These are phyloP conservation scores for Sporisorium sorghi DNA, from an alignment of 1,284 basidiomycete genomes.

Conservation along the genomic window DNA sequence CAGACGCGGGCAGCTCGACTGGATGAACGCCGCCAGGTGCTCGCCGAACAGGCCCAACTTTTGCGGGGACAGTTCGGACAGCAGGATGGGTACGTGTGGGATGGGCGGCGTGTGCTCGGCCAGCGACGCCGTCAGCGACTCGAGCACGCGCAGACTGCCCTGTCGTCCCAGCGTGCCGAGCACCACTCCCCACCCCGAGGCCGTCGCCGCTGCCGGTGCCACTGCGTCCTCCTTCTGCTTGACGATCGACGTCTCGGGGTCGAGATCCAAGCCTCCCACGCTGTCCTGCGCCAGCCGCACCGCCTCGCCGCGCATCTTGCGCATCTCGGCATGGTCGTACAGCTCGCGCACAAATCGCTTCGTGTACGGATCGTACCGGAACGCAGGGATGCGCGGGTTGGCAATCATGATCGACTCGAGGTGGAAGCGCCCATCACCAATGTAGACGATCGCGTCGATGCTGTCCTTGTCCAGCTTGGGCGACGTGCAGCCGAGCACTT, in stretches of 20 bases:
- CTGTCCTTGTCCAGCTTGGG: slow-evolving; percentile 74
- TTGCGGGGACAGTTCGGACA: slow-evolving; percentile 94
- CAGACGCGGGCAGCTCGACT: slow-evolving; percentile 93
- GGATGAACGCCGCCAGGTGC: slow-evolving; percentile 86
- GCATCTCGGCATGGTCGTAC: slow-evolving; percentile 91
- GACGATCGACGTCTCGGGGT: slow-evolving; percentile 24
- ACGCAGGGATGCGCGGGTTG: slow-evolving; percentile 94
- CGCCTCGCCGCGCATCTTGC: slow-evolving; percentile 78
- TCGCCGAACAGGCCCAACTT: slow-evolving; percentile 85
- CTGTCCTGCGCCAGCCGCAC: slow-evolving; percentile 72
- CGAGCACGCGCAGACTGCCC: slow-evolving; percentile 88
- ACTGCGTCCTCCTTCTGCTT: slow-evolving; percentile 10
- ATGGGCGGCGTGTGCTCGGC: slow-evolving; percentile 47
- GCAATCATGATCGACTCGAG: slow-evolving; percentile 99
- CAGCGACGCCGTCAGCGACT: slow-evolving; percentile 67
- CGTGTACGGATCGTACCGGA: slow-evolving; percentile 97
- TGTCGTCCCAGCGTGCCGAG: slow-evolving; percentile 95
- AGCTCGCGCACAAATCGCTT: slow-evolving; percentile 94
- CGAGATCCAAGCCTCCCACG: slow-evolving; percentile 43
- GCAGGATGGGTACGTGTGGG: slow-evolving; percentile 86
- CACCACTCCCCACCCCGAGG: slow-evolving; percentile 84
- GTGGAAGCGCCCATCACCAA: slow-evolving; percentile 98
- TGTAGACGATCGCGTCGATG: slow-evolving; percentile 74
- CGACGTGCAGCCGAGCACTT: slow-evolving; percentile 96
- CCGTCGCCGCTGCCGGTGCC: slow-evolving; percentile 17